Percentiles rank a stretch among this genome's conserved stretches.
phyloP scores from a whole-genome alignment of 2,329 filamentous ascomycete genomes.

The Pseudogymnoascus destructans region DNA sequence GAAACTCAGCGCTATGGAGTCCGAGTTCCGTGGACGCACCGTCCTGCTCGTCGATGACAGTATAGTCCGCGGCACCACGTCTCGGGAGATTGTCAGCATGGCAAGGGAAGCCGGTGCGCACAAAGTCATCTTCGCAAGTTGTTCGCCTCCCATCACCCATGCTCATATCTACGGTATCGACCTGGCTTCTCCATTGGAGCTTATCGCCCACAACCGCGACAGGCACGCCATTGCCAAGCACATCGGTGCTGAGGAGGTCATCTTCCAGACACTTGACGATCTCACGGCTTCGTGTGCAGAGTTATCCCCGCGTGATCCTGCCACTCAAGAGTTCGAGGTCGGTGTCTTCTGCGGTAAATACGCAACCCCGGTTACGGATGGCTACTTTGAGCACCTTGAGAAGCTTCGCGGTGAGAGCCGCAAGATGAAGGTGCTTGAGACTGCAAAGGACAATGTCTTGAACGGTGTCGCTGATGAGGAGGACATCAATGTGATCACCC shows the following conservation, averaged over 20 bases:
- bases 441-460: conserved; percentile 50
- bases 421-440: conserved; percentile 53
- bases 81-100: conserved; percentile 69
- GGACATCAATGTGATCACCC: conserved; percentile 48
- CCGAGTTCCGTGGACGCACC: conserved; percentile 69
- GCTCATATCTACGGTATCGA: conserved; percentile 82
- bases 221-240: conserved; percentile 47
- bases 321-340: conserved; percentile 63
- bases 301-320: conserved; percentile 44
- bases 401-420: conserved; percentile 55
- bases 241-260: conserved; percentile 63
- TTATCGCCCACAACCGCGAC: conserved; percentile 57
- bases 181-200: conserved; percentile 55
- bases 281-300: conserved; percentile 69
- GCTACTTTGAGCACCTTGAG: conserved; percentile 74
- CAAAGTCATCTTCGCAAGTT: conserved; percentile 72
- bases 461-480: conserved; percentile 46
- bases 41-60: conserved; percentile 82
- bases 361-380: conserved; percentile 62
- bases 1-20: conserved; percentile 76
- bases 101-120: conserved; percentile 70
- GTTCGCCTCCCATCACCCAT: conserved; percentile 69
- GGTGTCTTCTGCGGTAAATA: conserved; percentile 88
- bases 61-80: conserved; percentile 78
- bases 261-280: conserved; percentile 65